A percentile compares a stretch with the other conserved stretches of the same genome.
phyloP scores from a whole-genome alignment of 2,329 filamentous ascomycete genomes.

The Alternaria sp. region DNA sequence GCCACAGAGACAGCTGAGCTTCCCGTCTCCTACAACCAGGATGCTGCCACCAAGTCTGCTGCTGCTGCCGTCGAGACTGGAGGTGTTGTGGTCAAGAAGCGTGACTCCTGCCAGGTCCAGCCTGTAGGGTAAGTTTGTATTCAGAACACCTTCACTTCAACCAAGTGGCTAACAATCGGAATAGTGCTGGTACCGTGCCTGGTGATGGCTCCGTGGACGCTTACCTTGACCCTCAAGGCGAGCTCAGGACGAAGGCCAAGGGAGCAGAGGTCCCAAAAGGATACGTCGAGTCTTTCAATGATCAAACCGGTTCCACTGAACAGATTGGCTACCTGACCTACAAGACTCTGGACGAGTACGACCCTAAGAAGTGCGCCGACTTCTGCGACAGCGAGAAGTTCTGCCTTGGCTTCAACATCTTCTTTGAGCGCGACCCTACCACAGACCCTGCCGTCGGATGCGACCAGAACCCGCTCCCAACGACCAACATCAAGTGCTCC shows the following conservation, averaged over 20 bases:
- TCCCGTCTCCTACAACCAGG: conserved; percentile 3
- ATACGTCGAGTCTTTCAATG: conserved; percentile 30
- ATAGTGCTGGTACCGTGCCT: not conserved
- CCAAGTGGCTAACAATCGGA: not conserved
- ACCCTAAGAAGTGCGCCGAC: conserved; percentile 23
- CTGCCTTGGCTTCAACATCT: conserved; percentile 43
- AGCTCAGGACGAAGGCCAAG: conserved; percentile 19
- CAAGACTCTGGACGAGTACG: conserved; percentile 34
- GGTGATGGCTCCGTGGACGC: conserved; percentile 7
- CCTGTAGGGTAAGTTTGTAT: conserved; percentile 25
- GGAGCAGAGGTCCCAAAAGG: conserved; percentile 20
- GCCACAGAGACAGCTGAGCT: conserved; percentile 19
- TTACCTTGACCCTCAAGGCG: conserved; percentile 17
- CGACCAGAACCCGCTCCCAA: conserved; percentile 29
- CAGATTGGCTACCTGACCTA: conserved; percentile 41
- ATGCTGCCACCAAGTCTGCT: conserved; percentile 16
- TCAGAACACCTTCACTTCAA: not conserved
- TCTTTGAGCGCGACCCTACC: conserved; percentile 38
- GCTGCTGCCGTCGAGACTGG: conserved; percentile 16
- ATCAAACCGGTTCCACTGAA: conserved; percentile 26
- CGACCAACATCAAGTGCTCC: conserved; percentile 40
- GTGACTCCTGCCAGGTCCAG: conserved; percentile 20
- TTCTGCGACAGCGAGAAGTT: conserved; percentile 36
- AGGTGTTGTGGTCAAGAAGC: conserved; percentile 20
- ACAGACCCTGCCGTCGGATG: conserved; percentile 23